Evolutionary conservation across 331 rosid genomes (phyloP), one percentile per base, ranked within the genome.

Genomic region (Saraca asoca): DNA sequence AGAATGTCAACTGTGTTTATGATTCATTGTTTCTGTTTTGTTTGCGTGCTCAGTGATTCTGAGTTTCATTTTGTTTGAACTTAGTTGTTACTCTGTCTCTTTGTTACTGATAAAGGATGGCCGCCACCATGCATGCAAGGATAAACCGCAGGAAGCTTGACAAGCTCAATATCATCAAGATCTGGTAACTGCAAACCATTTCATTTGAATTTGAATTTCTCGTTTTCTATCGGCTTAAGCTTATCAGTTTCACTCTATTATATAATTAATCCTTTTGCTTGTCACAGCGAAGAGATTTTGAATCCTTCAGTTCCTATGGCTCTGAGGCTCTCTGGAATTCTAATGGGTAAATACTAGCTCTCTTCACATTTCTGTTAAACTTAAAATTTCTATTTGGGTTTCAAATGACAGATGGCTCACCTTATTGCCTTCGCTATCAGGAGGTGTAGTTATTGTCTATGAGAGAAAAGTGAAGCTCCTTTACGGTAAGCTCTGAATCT

Each of bases 281-380:
- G 50, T 57, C 69, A n/a, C 79, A 90, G 97, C 33, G 95, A 90
- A 62, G 98, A 93, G 77, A 90, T 90, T 78, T 74, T 90, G 82
- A 86, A 88, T 17, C 97, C 98, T 13, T 64, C 91, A 12, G 79
- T 90, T 82, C 98, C 98, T 1, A 87, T 93, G 97, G 95, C 96
- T 73, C 91, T 93, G 12, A 71, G 98, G 50, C 97, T 93, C 66
- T 84, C 97, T 1, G 95, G 98, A 41, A 90, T 90, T 81, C 97
- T 93, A 72, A 93, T 93, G 98, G 97, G 98, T 89, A 78, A 64
- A 18, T 16, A 24, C 19, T 9, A 29, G 7, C 9, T n/a, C 31
- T 56, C 38, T 49, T 15, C 5, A 39, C 18, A 8, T 29, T 67
- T 58, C 7, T 50, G 20, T 58, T 7, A 16, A 7, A 16, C 14